These are phyloP conservation scores for Sugiyamaella chiloensis DNA, from an alignment of 805 yeast genomes.

Conservation along the genomic window DNA sequence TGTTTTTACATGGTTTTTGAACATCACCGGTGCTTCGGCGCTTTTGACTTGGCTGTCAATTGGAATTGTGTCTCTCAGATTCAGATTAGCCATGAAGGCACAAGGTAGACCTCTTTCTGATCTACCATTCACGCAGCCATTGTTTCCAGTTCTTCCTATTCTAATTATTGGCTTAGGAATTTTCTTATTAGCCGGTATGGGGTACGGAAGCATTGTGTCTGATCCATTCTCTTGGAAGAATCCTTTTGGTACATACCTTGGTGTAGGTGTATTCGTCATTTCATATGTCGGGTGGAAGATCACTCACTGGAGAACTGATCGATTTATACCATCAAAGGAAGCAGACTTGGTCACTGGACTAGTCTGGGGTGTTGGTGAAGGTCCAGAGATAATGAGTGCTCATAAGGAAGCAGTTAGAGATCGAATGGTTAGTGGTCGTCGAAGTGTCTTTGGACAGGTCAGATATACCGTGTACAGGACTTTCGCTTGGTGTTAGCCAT, in stretches of 20 bases:
- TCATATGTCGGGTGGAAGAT: constrained; percentile 40
- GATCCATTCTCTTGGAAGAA: constrained; percentile 34
- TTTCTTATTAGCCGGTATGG: constrained; percentile 50
- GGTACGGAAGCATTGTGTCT: constrained; percentile 29
- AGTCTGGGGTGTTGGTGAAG: constrained; percentile 31
- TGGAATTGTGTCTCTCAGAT: constrained; percentile 54
- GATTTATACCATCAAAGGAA: constrained; percentile 16
- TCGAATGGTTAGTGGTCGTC: constrained; percentile 6
- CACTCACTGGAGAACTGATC: constrained; percentile 30
- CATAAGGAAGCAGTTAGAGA: constrained; percentile 17
- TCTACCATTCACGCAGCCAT: constrained; percentile 51
- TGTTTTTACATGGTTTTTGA: constrained; percentile 62
- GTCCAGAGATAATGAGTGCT: constrained; percentile 23
- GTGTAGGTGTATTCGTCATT: constrained; percentile 40
- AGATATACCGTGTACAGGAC: constrained; percentile 11
- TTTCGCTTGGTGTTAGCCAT: constrained; percentile 10
- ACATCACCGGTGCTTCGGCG: constrained; percentile 60
- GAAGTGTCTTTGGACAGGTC: constrained; percentile 7
- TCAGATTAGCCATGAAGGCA: constrained; percentile 53
- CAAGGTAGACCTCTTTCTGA: constrained; percentile 53
- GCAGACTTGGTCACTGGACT: constrained; percentile 24
- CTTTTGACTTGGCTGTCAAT: constrained; percentile 62
- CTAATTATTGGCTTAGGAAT: constrained; percentile 54
- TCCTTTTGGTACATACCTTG: constrained; percentile 48
- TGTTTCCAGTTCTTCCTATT: constrained; percentile 47